Percentiles rank a stretch among this genome's conserved stretches.
Evolutionary conservation across 2,329 filamentous ascomycete genomes (phyloP).

Genomic region (Aureobasidium vineae): DNA sequence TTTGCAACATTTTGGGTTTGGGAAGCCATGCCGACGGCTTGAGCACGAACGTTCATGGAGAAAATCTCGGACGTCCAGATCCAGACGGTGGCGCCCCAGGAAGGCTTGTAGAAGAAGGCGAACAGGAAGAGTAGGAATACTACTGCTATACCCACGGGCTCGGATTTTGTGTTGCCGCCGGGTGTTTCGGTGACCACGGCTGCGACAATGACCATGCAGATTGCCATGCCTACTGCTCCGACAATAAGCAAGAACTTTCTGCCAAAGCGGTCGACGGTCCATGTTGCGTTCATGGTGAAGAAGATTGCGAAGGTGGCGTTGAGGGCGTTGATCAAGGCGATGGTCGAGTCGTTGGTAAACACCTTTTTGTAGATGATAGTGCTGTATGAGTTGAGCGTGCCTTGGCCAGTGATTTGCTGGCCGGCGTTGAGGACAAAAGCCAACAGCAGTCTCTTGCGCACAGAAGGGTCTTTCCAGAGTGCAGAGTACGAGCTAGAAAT

Average conservation of each 20-base stretch:
- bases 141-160: slow-evolving; percentile 64
- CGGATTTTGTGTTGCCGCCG: slow-evolving; percentile 51
- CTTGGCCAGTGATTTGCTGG: slow-evolving; percentile 70
- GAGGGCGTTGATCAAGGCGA: slow-evolving; percentile 70
- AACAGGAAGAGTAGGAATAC: slow-evolving; percentile 62
- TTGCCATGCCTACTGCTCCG: slow-evolving; percentile 65
- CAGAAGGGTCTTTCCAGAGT: slow-evolving; percentile 67
- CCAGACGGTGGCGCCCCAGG: slow-evolving; percentile 68
- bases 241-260: slow-evolving; percentile 68
- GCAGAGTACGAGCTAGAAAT: slow-evolving; percentile 62
- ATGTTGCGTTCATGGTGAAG: slow-evolving; percentile 70
- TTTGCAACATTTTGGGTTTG: slow-evolving; percentile 61
- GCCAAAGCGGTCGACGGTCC: slow-evolving; percentile 70
- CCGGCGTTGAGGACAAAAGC: slow-evolving; percentile 67
- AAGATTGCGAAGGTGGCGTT: slow-evolving; percentile 71
- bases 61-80: slow-evolving; percentile 70
- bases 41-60: slow-evolving; percentile 69
- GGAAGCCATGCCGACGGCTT: slow-evolving; percentile 66
- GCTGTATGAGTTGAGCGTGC: slow-evolving; percentile 69
- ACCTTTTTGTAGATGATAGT: slow-evolving; percentile 73
- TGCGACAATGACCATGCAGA: slow-evolving; percentile 67
- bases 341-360: slow-evolving; percentile 58
- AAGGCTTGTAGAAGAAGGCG: slow-evolving; percentile 57
- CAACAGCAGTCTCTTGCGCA: slow-evolving; percentile 64
- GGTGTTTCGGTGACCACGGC: slow-evolving; percentile 59